Evolutionary conservation across 805 yeast species (phyloP).

Genomic region (Cyberlindnera japonica): DNA sequence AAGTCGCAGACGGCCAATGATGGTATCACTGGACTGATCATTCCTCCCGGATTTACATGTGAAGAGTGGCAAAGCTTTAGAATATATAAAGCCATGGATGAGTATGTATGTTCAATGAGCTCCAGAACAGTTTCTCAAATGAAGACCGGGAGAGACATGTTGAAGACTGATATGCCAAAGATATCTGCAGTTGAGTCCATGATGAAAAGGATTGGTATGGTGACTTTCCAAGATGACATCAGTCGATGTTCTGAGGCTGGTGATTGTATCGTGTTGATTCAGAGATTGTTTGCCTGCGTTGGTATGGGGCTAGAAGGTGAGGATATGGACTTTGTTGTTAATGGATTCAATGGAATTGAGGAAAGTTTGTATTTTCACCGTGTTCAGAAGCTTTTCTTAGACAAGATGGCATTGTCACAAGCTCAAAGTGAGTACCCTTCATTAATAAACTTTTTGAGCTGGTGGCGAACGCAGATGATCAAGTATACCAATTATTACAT

Average conservation of each 20-base stretch:
- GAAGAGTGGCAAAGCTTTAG: slow-evolving; percentile 6
- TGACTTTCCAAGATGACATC: not conserved
- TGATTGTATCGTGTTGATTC: slow-evolving; percentile 3
- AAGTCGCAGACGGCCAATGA: not conserved
- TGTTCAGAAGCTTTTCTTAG: not conserved
- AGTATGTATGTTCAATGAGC: not conserved
- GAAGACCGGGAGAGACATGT: slow-evolving; percentile 3
- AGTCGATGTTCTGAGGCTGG: not conserved
- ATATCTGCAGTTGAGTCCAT: slow-evolving; percentile 1
- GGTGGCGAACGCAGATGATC: slow-evolving; percentile 6
- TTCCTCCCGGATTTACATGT: slow-evolving; percentile 7
- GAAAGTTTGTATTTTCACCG: slow-evolving; percentile 1
- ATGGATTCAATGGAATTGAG: not conserved
- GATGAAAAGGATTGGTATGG: slow-evolving; percentile 7
- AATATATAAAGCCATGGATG: slow-evolving; percentile 1
- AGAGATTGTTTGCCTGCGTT: slow-evolving; percentile 3
- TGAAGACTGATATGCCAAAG: not conserved
- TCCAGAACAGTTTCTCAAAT: not conserved
- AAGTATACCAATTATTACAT: not conserved
- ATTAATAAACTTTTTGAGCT: not conserved
- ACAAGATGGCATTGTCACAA: not conserved
- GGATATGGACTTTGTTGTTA: not conserved
- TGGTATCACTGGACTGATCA: not conserved
- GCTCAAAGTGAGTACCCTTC: not conserved
- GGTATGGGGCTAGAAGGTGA: slow-evolving; percentile 1